These are phyloP conservation scores for Auricularia sp. DNA, from an alignment of 768 basidiomycete species.

Conservation along the genomic window DNA sequence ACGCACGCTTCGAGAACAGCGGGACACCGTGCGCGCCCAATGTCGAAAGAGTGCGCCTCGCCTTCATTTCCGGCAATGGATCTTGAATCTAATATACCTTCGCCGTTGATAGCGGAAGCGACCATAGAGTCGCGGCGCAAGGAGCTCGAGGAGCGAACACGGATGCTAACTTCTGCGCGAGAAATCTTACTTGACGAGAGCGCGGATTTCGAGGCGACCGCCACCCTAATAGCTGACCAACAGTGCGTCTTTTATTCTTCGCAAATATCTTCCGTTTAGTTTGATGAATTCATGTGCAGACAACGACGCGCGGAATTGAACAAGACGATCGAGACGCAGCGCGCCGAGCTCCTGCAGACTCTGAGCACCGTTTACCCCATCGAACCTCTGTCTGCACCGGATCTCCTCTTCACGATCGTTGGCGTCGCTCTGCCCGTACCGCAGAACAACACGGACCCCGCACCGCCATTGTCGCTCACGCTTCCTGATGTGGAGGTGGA, in stretches of 20 bases:
- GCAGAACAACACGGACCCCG: constrained; percentile 58
- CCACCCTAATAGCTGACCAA: neutral
- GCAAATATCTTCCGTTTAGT: neutral
- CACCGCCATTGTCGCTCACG: constrained; percentile 64
- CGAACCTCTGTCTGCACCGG: constrained; percentile 69
- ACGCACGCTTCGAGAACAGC: constrained; percentile 36
- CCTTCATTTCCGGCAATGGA: neutral
- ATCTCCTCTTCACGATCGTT: constrained; percentile 83
- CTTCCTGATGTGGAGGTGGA: constrained; percentile 49
- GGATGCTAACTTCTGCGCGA: constrained; percentile 34
- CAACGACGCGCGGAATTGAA: neutral
- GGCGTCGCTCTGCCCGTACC: constrained; percentile 88
- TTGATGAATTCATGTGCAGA: neutral
- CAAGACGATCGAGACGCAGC: constrained; percentile 8
- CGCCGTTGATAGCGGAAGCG: constrained; percentile 24
- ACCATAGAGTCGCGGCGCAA: constrained; percentile 34
- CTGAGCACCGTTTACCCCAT: constrained; percentile 82
- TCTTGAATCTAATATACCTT: too few species aligned
- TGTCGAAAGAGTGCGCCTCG: neutral
- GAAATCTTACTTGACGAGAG: constrained; percentile 26
- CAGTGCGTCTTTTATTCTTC: neutral
- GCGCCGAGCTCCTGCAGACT: constrained; percentile 42
- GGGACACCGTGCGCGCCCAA: constrained; percentile 25
- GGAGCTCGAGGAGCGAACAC: constrained; percentile 35
- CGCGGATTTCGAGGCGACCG: neutral